phyloP scores from a whole-genome alignment of 495 filamentous ascomycete species.

The Collariella sp. region DNA sequence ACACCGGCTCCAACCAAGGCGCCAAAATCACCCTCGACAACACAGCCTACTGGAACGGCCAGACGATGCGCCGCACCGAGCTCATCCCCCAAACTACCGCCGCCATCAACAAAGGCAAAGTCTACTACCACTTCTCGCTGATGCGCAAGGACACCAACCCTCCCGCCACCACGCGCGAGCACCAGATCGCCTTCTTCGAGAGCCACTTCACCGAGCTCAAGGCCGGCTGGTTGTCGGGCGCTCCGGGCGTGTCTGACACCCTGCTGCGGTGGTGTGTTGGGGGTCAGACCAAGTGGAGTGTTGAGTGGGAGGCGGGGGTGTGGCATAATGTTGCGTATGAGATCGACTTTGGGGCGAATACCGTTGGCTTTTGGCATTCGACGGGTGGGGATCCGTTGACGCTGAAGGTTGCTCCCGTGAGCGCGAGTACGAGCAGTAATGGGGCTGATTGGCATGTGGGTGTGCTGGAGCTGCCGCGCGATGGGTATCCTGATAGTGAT shows the following conservation, averaged over 20 bases:
- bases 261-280: constrained; percentile 37
- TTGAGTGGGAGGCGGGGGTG: constrained; percentile 44
- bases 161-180: constrained; percentile 53
- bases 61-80: constrained; percentile 49
- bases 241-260: constrained; percentile 43
- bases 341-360: constrained; percentile 52
- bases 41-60: constrained; percentile 52
- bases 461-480: constrained; percentile 56
- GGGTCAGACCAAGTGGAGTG: constrained; percentile 37
- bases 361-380: constrained; percentile 63
- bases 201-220: constrained; percentile 72
- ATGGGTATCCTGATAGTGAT: constrained; percentile 41
- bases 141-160: constrained; percentile 50
- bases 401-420: constrained; percentile 47
- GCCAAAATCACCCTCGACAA: constrained; percentile 60
- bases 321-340: constrained; percentile 75
- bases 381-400: constrained; percentile 48
- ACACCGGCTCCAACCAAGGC: constrained; percentile 51
- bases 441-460: constrained; percentile 72
- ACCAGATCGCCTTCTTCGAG: constrained; percentile 71
- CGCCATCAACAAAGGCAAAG: constrained; percentile 51
- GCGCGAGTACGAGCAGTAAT: constrained; percentile 54
- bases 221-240: constrained; percentile 56
- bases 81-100: constrained; percentile 62
- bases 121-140: constrained; percentile 65